Base-by-base conservation (phyloP, 2,329 filamentous ascomycete genomes). In the Fusarium pseudocircinatum region DNA sequence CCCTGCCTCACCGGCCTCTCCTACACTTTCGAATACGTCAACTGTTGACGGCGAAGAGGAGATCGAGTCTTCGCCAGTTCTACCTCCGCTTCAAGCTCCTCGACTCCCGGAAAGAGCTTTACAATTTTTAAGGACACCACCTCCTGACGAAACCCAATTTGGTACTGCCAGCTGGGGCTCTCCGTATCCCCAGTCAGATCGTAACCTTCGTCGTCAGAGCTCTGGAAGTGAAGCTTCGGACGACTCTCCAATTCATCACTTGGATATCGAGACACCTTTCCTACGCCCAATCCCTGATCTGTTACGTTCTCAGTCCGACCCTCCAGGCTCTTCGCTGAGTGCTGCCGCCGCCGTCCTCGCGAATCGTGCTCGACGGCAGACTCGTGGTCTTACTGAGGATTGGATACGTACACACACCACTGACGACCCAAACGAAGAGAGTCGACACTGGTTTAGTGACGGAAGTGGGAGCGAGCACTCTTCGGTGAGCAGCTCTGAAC, bases 81-180 rank as follows among this genome's bases (percentile, higher is more conserved):
- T 92, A 32, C 89, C 89, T 69, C 83, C 88, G 65, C 86, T 92
- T 18, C 88, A 85, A 64, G 86, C 86, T 43, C 90, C 90, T n/a
- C 85, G 82, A 69, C 84, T 92, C 42, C 85, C 89, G 71, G 86
- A 87, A 52, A 87, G 88, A 72, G 86, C 87, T 43, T 83, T 85
- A 73, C 85, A 87, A 64, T 81, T 90, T 66, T 80, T 91, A 78
- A 85, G 86, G 79, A 89, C 87, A n/a, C 87, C 89, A 49, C 84
- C 86, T 74, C 73, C 75, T 56, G 81, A 82, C 73, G 84, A 85
- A 57, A 79, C 78, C 46, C 83, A 82, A 65, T 90, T 88, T 81
- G 87, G 87, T 69, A 96, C 94, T 52, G 92, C 94, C 54, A 95
- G 92, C 81, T 97, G 95, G 95, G 95, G 95, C 63, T 97, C 95